Percentiles rank a stretch among this genome's conserved stretches.
phyloP scores from a whole-genome alignment of 2,329 filamentous ascomycete genomes.

The Trichoderma afroharzianum region DNA sequence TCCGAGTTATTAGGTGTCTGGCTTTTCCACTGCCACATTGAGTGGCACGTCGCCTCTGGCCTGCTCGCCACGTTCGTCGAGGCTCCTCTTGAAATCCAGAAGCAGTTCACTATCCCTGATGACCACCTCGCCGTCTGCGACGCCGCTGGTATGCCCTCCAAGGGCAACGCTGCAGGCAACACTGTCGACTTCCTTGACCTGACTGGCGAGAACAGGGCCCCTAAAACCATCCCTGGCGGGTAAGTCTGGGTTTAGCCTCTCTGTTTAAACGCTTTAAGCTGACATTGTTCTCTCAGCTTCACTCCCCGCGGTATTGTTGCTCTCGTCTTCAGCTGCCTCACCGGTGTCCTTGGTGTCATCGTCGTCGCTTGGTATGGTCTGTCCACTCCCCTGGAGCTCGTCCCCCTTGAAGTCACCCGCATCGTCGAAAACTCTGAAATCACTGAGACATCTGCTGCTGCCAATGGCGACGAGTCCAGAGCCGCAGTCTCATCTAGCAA shows the following conservation, averaged over 20 bases:
- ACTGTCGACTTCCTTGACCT: slow-evolving; percentile 61
- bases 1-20: slow-evolving; percentile 46
- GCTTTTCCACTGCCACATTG: slow-evolving; percentile 78
- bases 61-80: slow-evolving; percentile 63
- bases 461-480: neutral
- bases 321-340: slow-evolving; percentile 66
- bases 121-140: slow-evolving; percentile 57
- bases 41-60: slow-evolving; percentile 71
- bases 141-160: slow-evolving; percentile 45
- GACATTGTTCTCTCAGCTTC: slow-evolving; percentile 44
- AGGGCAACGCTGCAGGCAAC: slow-evolving; percentile 75
- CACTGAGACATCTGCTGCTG: neutral
- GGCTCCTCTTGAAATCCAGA: slow-evolving; percentile 59
- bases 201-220: slow-evolving; percentile 54
- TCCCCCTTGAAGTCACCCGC: slow-evolving; percentile 8
- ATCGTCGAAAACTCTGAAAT: slow-evolving; percentile 16
- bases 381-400: slow-evolving; percentile 20
- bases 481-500: neutral
- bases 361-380: slow-evolving; percentile 64
- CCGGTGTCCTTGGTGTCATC: slow-evolving; percentile 64
- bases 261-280: neutral
- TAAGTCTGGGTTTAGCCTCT: slow-evolving; percentile 29
- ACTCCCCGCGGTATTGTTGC: slow-evolving; percentile 69
- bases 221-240: slow-evolving; percentile 59
- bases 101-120: slow-evolving; percentile 55